Evolutionary conservation across 129 eudicot genomes (phyloP), one percentile per base, ranked within the genome.

Genomic region (Ambrosia artemisiifolia): DNA sequence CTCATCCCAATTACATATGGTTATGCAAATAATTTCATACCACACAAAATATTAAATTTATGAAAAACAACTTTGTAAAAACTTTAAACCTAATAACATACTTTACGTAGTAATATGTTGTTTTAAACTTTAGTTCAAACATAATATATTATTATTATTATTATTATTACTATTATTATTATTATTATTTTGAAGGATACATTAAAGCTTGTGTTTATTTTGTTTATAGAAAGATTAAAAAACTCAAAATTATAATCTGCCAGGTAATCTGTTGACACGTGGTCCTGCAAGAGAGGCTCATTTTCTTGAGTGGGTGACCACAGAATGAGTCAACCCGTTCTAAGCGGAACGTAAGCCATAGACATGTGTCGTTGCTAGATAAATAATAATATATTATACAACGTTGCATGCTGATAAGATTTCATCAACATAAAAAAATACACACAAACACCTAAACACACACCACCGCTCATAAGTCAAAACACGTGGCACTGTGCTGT

Each of bases 291-390:
- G 46, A 50, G 64, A 60, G 55, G 71, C 35, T 49, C 11, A 56
- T 36, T 38, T 69, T 69, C 56, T 47, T 18, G 63, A 49, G 16
- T 16, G 0, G 36, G 76, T 75, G 81, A 69, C 81, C 71, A 61
- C 47, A 11, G 3, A 61, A 20, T 20, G 4, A 16, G 81, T 77
- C 81, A 70, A 77, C 71, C 46, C 75, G 42, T 59, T 49, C 18
- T 35, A 1, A 36, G 11, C 43, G 33, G 11, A 77, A 77, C 81
- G 65, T 62, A 61, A 35, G 76, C 65, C 51, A 1, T 47, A 46
- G 75, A 76, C 80, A 76, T 46, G 81, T 77, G 81, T 69, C 81
- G 53, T 47, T 69, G 13, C 5, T 67, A 38, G 0, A 44, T 17
- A 63, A 74, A 34, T 72, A 69, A 69, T 60, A 73, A 16, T 24